A percentile compares a stretch with the other conserved stretches of the same genome.
Evolutionary conservation across 1,139 yeast species (phyloP).

Genomic region (Suhomyces bokatorum): DNA sequence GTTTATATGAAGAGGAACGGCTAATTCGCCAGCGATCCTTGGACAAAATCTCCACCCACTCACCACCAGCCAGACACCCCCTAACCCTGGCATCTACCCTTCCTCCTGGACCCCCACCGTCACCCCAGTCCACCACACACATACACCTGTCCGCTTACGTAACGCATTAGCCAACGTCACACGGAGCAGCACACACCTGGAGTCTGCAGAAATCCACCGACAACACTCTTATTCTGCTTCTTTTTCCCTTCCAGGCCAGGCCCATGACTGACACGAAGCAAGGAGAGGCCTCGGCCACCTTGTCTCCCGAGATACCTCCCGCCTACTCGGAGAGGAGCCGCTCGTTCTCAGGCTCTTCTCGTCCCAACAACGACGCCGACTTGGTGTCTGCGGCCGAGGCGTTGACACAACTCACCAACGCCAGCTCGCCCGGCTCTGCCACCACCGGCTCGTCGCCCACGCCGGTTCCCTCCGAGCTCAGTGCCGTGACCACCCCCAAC

Average conservation of each 20-base stretch:
- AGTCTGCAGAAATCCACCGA: background rate
- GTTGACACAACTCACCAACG: constrained; percentile 35
- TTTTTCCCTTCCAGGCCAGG: background rate
- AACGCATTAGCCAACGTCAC: constrained; percentile 4
- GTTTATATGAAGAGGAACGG: constrained; percentile 2
- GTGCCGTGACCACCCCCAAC: constrained; percentile 4
- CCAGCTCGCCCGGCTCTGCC: constrained; percentile 12
- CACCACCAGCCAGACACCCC: background rate
- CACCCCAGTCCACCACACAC: background rate
- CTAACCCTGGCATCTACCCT: background rate
- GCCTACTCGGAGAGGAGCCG: background rate
- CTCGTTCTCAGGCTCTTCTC: background rate
- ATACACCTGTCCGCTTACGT: constrained; percentile 1
- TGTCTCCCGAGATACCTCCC: constrained; percentile 13
- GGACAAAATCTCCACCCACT: background rate
- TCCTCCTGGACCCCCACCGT: background rate
- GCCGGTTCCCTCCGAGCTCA: constrained; percentile 4
- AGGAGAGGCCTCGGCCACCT: constrained; percentile 6
- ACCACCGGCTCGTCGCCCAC: constrained; percentile 9
- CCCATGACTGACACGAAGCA: background rate
- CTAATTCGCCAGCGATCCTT: background rate
- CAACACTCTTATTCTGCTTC: background rate
- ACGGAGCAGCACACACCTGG: constrained; percentile 1
- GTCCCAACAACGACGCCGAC: constrained; percentile 23
- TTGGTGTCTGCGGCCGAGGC: constrained; percentile 46